phyloP scores from a whole-genome alignment of 345 rosid species.

The Eucalyptus grandis region DNA sequence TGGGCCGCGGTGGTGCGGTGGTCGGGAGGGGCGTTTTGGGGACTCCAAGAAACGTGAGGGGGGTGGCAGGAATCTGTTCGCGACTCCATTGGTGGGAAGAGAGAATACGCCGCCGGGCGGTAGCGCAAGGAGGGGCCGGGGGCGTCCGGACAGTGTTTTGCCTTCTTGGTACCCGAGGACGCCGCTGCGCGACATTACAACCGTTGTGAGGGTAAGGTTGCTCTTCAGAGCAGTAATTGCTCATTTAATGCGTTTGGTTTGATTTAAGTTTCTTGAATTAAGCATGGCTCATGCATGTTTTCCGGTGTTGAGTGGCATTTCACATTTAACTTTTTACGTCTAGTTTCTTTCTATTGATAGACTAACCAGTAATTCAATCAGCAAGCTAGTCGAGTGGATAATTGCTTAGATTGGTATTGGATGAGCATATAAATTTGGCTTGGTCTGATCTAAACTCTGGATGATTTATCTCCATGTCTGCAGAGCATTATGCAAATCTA shows the following conservation, averaged over 20 bases:
- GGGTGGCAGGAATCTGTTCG: conserved; percentile 6
- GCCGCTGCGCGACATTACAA: conserved; percentile 66
- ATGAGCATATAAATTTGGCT: not conserved
- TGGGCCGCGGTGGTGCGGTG: not conserved
- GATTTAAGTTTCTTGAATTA: not conserved
- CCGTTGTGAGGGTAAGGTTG: conserved; percentile 39
- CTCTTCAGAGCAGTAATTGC: not conserved
- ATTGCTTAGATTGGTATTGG: not conserved
- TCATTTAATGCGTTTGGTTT: not conserved
- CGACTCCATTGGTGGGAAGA: conserved; percentile 10
- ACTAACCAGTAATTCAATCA: not conserved
- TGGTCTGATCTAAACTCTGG: not conserved
- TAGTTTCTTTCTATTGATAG: not conserved
- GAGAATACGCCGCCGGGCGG: conserved; percentile 21
- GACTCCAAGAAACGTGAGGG: conserved; percentile 18
- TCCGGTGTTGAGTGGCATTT: not conserved
- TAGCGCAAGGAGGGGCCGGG: conserved; percentile 13
- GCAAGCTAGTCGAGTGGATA: not conserved
- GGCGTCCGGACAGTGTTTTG: conserved; percentile 13
- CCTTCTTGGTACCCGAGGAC: conserved; percentile 90
- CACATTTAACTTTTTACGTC: not conserved
- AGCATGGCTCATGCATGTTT: not conserved
- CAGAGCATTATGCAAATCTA: not conserved
- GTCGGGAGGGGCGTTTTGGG: conserved; percentile 18
- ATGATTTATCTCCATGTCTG: not conserved